Conservation (phyloP, 495 filamentous ascomycete genomes). For the Platismatia glauca region DNA sequence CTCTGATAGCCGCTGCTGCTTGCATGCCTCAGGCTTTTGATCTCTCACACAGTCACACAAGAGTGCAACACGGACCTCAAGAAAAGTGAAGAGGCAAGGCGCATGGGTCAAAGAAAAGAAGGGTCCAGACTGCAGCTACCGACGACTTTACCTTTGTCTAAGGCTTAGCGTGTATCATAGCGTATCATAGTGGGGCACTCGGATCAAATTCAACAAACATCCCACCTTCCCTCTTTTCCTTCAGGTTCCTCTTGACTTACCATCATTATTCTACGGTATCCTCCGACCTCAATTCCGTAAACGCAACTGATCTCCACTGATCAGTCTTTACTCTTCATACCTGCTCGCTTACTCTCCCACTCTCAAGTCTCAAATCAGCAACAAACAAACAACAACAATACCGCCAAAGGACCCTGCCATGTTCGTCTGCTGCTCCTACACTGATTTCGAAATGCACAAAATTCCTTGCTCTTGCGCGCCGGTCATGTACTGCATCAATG, state of each 20-base stretch:
- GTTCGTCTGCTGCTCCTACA: conserved; percentile 27
- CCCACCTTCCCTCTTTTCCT: conserved; percentile 24
- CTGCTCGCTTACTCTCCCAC: background rate
- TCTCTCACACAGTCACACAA: too few relatives aligned
- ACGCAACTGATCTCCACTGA: background rate
- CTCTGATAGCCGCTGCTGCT: background rate
- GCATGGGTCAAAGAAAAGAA: background rate
- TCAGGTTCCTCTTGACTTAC: too few relatives aligned
- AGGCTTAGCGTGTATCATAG: conserved; percentile 17
- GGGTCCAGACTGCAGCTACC: background rate
- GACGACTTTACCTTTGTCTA: background rate
- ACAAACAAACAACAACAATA: too few relatives aligned
- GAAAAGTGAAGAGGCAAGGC: background rate
- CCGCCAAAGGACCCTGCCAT: conserved; percentile 20
- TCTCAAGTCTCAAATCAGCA: conserved; percentile 14
- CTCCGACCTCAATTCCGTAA: background rate
- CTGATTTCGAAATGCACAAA: conserved; percentile 19
- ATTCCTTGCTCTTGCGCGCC: conserved; percentile 22
- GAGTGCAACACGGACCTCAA: too few relatives aligned
- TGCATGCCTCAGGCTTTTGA: background rate
- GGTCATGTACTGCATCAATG: conserved; percentile 25
- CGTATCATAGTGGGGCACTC: conserved; percentile 13
- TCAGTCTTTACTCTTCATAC: background rate
- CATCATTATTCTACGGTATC: conserved; percentile 6
- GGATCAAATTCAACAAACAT: conserved; percentile 19